Percentiles rank a stretch among this genome's conserved stretches.
phyloP scores from a whole-genome alignment of 139 green algal genomes.

The Edaphochlamys debaryana region DNA sequence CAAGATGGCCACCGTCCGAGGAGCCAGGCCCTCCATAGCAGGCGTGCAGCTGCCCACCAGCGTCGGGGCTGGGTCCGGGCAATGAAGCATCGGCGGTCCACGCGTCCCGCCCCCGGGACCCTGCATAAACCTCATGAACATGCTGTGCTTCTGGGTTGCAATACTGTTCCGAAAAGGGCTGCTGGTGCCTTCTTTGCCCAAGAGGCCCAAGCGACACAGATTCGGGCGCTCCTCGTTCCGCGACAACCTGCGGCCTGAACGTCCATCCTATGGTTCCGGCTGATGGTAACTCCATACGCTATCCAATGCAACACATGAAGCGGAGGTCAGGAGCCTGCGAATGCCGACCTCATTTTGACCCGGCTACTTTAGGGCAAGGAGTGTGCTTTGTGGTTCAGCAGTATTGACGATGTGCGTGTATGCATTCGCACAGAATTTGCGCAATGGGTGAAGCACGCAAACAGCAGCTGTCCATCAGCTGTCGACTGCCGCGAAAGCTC shows the following conservation, averaged over 20 bases:
- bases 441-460: too few species aligned
- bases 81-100: too few species aligned
- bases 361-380: too few species aligned
- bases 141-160: too few species aligned
- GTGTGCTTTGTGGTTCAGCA: too few species aligned
- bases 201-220: not conserved
- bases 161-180: not conserved
- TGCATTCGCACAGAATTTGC: too few species aligned
- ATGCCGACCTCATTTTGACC: slow-evolving; percentile 5
- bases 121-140: too few species aligned
- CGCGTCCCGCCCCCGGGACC: too few species aligned
- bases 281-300: slow-evolving; percentile 4
- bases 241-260: slow-evolving; percentile 14
- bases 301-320: not conserved
- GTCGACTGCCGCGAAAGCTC: too few species aligned
- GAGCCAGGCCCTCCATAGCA: not conserved
- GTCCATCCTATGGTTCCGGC: slow-evolving; percentile 17
- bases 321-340: not conserved
- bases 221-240: not conserved
- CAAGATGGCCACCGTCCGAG: not conserved
- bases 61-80: not conserved
- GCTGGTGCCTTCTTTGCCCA: not conserved
- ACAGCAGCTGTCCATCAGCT: too few species aligned
- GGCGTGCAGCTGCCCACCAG: not conserved
- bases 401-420: too few species aligned